phyloP scores from a whole-genome alignment of 208 protist genomes.

The Trypanosoma cruzi region DNA sequence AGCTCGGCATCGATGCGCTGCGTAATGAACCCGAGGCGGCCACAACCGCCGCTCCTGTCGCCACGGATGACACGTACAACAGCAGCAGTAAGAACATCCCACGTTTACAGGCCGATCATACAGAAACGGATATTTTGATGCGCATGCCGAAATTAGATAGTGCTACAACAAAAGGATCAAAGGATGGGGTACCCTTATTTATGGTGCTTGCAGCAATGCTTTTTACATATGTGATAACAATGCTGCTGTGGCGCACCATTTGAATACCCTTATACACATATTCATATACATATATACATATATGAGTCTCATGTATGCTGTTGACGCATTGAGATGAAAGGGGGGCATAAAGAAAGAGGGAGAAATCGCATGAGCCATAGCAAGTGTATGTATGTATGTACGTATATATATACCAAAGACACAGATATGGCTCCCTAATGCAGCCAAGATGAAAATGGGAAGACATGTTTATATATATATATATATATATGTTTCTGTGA shows the following conservation, averaged over 20 bases:
- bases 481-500: slow-evolving; percentile 24
- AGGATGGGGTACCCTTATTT: slow-evolving; percentile 7
- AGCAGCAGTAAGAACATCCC: background rate
- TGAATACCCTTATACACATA: background rate
- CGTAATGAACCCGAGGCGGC: slow-evolving; percentile 1
- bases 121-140: slow-evolving; percentile 21
- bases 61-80: background rate
- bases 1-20: slow-evolving; percentile 32
- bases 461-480: slow-evolving; percentile 21
- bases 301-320: background rate
- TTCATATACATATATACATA: too few relatives aligned
- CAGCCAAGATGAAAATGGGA: background rate
- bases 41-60: background rate
- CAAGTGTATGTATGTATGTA: background rate
- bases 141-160: slow-evolving; percentile 3
- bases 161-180: background rate
- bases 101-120: background rate
- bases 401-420: background rate
- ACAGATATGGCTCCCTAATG: background rate
- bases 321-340: too few relatives aligned
- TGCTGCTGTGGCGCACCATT: slow-evolving; percentile 3
- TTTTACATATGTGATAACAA: slow-evolving; percentile 11
- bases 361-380: background rate
- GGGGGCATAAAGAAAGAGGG: too few relatives aligned
- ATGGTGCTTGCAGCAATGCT: slow-evolving; percentile 24